Evolutionary conservation across 495 filamentous ascomycete species (phyloP), one percentile per base, ranked within the genome.

Genomic region (Aspergillus saccharolyticus): DNA sequence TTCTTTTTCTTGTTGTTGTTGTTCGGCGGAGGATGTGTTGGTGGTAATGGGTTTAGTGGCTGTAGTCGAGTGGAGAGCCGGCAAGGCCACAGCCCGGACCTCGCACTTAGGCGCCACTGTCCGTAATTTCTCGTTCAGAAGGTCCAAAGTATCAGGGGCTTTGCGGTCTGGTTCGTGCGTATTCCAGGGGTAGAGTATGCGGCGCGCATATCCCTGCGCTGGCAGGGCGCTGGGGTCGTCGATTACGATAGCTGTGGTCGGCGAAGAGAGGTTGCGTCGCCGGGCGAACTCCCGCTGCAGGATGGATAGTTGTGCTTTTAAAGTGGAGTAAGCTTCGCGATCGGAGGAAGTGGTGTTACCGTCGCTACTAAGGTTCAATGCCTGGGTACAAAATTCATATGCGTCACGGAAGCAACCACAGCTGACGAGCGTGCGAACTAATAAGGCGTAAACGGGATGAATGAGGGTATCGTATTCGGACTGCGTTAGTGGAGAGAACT

Each of bases 101-200:
- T 88, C 87, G 52, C 79, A 83, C 53, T 81, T 79, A 0, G 89
- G 86, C 7, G 89, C 90, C 14, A 87, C 80, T 0, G 73, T 72
- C 16, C 74, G 66, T 57, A 96, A 76, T 58, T 83, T 70, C 28
- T 72, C 63, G 66, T 96, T 96, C 30, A 96, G 71, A 19, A 83
- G 71, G 0, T 72, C 62, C 17, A 97, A 70, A 3, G 83, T 87
- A 55, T 88, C 82, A 5, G 82, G 72, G 0, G 85, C 82, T 62
- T 90, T 88, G 48, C 94, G 83, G 68, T 97, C 85, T 0, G 91
- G 91, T 65, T 98, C 95, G 63, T 94, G 79, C 19, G 76, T 65
- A 67, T 97, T 97, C 94, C 94, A 98, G 15, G 91, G 89, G 70
- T 98, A 98, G 16, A 96, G 77, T 65, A 97, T 89, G 17, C 94